Base-by-base conservation (phyloP, 371 early-diverging fungal species). In the Mycotypha africana region DNA sequence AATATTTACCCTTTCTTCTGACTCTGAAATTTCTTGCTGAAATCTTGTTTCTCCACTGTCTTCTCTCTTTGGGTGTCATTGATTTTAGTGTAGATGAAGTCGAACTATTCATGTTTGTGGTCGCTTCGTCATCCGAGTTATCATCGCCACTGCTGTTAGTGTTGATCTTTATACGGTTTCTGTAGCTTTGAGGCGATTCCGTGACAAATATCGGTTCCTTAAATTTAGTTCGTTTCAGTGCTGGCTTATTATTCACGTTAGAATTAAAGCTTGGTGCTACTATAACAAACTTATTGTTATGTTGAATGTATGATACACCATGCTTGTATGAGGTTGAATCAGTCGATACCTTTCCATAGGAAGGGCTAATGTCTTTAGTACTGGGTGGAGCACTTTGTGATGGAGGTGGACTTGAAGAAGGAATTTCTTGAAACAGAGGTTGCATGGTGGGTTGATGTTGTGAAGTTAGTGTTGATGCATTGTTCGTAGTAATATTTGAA, bases 11-110 rank as follows among this genome's bases (percentile, higher is more conserved):
- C 70, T 92, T 92, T 67, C 91, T 76, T 33, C 92, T 78, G 35
- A 85, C 83, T 36, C 93, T 78, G 63, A 92, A 92, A 58, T 88
- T 88, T 49, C 93, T 70, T 12, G 93, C 93, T 10, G 89, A 89
- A 41, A 91, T 83, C 57, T 90, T 91, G 74, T 92, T 92, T n/a
- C 91, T 74, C 40, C 91, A 59, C 56, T 89, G 90, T 28, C 91
- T 66, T 17, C 88, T 74, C 62, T 92, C 90, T 53, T 88, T 89
- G 12, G 87, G 72, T 0, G 82, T 70, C 59, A 88, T 65, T 39
- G 28, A 11, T 5, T 5, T 28, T 28, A 11, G 11, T 8, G 5
- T 28, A 5, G 28, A 8, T 28, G 11, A 28, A 28, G 28, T 5
- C 11, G 28, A 11, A 28, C 11, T 28, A 28, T 28, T 28, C 5